phyloP scores from a whole-genome alignment of 1,139 yeast genomes.

The Lizanozyma gosingica region DNA sequence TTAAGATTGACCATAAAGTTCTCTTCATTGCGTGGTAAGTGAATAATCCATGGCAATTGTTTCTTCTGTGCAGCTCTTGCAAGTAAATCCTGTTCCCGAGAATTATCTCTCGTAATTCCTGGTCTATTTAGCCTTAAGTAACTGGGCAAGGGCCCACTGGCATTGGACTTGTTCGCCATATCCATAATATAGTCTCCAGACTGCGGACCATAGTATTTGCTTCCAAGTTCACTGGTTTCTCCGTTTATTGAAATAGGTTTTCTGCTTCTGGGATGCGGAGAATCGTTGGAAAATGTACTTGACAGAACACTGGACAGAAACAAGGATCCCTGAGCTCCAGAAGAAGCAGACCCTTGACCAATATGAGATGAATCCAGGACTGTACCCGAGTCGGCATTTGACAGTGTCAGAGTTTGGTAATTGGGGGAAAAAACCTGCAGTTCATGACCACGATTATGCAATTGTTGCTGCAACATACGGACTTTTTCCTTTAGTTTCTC shows the following conservation, averaged over 20 bases:
- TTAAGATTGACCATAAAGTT: conserved; percentile 19
- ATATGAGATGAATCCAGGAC: background rate
- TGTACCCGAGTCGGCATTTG: background rate
- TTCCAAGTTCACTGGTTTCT: conserved; percentile 25
- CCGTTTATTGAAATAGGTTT: conserved; percentile 10
- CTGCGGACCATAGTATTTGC: conserved; percentile 33
- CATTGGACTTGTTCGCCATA: conserved; percentile 9
- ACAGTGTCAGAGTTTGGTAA: background rate
- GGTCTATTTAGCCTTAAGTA: conserved; percentile 2
- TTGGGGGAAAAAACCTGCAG: background rate
- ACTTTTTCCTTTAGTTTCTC: background rate
- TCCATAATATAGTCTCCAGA: conserved; percentile 30
- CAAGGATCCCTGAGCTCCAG: background rate
- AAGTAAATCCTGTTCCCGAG: conserved; percentile 1
- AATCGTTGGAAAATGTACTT: background rate
- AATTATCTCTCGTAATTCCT: conserved; percentile 2
- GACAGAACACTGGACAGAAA: background rate
- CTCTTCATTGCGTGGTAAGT: conserved; percentile 4
- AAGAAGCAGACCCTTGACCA: background rate
- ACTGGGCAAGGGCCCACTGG: background rate
- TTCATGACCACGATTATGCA: background rate
- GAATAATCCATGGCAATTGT: conserved; percentile 17
- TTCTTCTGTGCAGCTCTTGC: conserved; percentile 14
- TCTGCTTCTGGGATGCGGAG: background rate
- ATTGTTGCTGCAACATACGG: background rate